Evolutionary conservation across 257 asterid species (phyloP), one percentile per base, ranked within the genome.

Genomic region (Solanum pinnatisectum): DNA sequence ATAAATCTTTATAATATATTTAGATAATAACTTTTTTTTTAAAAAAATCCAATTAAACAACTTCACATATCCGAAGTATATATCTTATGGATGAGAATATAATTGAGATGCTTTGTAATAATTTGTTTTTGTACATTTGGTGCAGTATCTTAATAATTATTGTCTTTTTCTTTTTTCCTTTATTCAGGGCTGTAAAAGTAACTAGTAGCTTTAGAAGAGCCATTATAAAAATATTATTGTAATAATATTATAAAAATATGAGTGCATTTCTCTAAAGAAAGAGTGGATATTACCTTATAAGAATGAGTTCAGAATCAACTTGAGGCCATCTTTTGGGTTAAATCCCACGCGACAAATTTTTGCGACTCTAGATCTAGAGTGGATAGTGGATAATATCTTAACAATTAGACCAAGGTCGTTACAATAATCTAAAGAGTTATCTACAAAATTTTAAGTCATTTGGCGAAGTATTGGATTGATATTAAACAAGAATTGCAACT

Each of bases 1-100:
- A 6, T 3, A 14, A 15, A 70, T 30, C 8, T 33, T 33, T 71
- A 16, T 32, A 30, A 70, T 71, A 15, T 32, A 2, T 71, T 71
- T 4, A 16, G 1, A 16, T 71, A 3, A 33, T 32, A 71, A 71
- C 36, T 32, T 59, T 20, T 59, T 20, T 56, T 0, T 0, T 0
- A 52, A 52, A 18, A 6, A 15, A 16, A 56, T 56, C n/a, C n/a
- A 56, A 56, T 56, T 20, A 18, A 22, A 59, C 27, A 59, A 20
- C 25, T 59, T 59, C 67, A 59, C 67, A 59, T 56, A 56, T 18
- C 4, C 12, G 12, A 20, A 3, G 65, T 6, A 56, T 3, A 7
- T 8, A 20, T n/a, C 13, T n/a, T 81, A 32, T 46, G 85, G 70
- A 8, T 30, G 40, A 49, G 85, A 81, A 10, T 59, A 22, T 59